A percentile compares a stretch with the other conserved stretches of the same genome.
phyloP scores from a whole-genome alignment of 2,329 filamentous ascomycete species.

The Penicillium sp. region DNA sequence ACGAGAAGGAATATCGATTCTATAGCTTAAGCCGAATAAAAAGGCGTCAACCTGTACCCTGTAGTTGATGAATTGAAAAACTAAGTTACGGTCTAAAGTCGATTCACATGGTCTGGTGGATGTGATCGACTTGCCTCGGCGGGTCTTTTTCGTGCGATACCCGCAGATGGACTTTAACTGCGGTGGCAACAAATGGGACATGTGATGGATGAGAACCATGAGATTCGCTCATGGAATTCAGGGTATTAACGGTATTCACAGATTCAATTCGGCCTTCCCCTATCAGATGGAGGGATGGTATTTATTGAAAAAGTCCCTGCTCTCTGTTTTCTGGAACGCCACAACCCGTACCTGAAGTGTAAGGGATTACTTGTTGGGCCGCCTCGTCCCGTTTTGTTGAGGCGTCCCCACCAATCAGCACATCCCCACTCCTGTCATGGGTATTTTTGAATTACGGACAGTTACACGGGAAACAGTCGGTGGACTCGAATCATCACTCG shows the following conservation, averaged over 20 bases:
- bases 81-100: no score
- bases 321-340: no score
- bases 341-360: no score
- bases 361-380: conserved; percentile 18
- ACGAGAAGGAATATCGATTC: no score
- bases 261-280: neutral
- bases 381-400: conserved; percentile 20
- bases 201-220: conserved; percentile 7
- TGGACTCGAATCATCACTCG: conserved; percentile 22
- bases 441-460: neutral
- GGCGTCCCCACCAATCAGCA: conserved; percentile 13
- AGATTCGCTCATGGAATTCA: neutral
- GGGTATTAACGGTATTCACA: no score
- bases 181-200: conserved; percentile 9
- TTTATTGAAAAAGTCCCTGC: no score
- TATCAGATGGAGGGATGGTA: neutral
- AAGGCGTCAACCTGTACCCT: no score
- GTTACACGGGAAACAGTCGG: neutral
- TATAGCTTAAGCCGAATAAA: no score
- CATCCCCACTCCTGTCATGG: conserved; percentile 4
- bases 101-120: conserved; percentile 15
- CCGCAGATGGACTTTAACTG: conserved; percentile 1
- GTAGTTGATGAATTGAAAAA: no score
- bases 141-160: conserved; percentile 20
- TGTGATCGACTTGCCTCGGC: conserved; percentile 18